Conservation (phyloP, 176 grass and related monocot genomes). For the Oryza nivara region DNA sequence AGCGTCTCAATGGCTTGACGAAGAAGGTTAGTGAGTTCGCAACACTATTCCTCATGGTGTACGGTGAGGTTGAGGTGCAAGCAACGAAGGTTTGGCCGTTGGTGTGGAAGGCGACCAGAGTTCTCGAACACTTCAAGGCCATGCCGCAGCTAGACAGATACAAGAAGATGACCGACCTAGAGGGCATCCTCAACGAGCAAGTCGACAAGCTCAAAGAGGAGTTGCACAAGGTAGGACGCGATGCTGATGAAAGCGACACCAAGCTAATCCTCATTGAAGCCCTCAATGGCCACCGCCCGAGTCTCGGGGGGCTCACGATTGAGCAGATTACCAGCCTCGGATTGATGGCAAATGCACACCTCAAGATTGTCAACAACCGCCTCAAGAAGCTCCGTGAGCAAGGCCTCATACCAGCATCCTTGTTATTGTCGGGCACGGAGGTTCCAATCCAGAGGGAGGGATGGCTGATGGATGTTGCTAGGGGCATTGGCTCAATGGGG, state of each 20-base stretch:
- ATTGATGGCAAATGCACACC: neutral
- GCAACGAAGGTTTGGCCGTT: slow-evolving; percentile 43
- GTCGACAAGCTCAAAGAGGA: slow-evolving; percentile 38
- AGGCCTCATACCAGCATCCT: neutral
- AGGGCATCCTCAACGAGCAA: slow-evolving; percentile 39
- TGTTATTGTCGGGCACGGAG: neutral
- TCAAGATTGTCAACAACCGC: neutral
- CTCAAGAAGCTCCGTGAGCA: neutral
- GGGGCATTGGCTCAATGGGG: neutral
- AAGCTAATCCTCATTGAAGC: slow-evolving; percentile 38
- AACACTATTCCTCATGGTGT: slow-evolving; percentile 45
- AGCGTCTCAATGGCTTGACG: slow-evolving; percentile 39
- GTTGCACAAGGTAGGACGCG: slow-evolving; percentile 28
- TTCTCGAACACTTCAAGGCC: slow-evolving; percentile 31
- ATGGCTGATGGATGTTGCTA: slow-evolving; percentile 14
- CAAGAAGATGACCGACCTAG: slow-evolving; percentile 54
- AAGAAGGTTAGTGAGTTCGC: slow-evolving; percentile 57
- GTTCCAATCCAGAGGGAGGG: neutral
- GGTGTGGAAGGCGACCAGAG: neutral
- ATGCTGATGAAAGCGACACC: slow-evolving; percentile 30
- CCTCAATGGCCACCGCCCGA: neutral
- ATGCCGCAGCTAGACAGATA: slow-evolving; percentile 23
- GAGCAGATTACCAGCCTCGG: slow-evolving; percentile 2
- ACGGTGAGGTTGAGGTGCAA: slow-evolving; percentile 11
- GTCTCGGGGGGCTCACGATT: neutral